Conservation (phyloP, 306 rosid species). For the Biancaea sappan region DNA sequence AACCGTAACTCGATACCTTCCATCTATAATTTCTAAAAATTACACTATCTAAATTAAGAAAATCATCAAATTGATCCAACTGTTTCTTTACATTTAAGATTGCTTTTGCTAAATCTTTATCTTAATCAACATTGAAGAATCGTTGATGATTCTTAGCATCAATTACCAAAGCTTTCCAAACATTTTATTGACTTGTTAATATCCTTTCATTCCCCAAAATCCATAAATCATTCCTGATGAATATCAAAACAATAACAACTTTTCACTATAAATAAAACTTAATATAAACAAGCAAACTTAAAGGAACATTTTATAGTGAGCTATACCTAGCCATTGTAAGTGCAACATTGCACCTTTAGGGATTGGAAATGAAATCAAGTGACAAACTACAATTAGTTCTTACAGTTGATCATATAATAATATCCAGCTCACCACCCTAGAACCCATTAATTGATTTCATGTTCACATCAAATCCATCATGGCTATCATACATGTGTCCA, state of each 20-base stretch:
- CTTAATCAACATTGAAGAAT: conserved; percentile 72
- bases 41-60: conserved; percentile 56
- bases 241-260: conserved; percentile 1
- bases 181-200: conserved; percentile 42
- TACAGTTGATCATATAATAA: conserved; percentile 73
- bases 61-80: conserved; percentile 66
- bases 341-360: conserved; percentile 74
- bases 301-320: background rate
- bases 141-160: conserved; percentile 65
- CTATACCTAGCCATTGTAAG: conserved; percentile 84
- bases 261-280: conserved; percentile 13
- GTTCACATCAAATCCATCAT: conserved; percentile 62
- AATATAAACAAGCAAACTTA: background rate
- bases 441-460: conserved; percentile 77
- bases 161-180: conserved; percentile 60
- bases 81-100: conserved; percentile 63
- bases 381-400: conserved; percentile 48
- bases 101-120: conserved; percentile 58
- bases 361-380: conserved; percentile 54
- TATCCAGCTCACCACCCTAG: conserved; percentile 82
- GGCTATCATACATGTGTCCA: conserved; percentile 43
- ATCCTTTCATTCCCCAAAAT: conserved; percentile 72
- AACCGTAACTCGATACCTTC: conserved; percentile 55
- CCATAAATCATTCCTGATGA: conserved; percentile 72
- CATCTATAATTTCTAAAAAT: conserved; percentile 64